A percentile compares a stretch with the other conserved stretches of the same genome.
Conservation (phyloP, 805 yeast genomes). For the Wickerhamiella azymoides region DNA sequence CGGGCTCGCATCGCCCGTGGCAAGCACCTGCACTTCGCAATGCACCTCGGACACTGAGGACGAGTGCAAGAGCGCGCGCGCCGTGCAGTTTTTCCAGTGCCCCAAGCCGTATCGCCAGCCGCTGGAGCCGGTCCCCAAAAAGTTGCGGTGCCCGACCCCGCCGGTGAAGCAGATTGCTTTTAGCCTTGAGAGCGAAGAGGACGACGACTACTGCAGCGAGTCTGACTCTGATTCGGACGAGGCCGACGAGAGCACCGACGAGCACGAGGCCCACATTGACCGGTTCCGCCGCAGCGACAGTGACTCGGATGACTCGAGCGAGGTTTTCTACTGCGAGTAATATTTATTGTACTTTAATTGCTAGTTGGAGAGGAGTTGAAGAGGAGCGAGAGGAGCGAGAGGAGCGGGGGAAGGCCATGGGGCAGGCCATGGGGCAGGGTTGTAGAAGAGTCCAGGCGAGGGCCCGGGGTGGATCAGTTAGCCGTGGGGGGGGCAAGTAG, state of each 20-base stretch:
- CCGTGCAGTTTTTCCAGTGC: conserved; percentile 6
- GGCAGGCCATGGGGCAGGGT: too few species aligned
- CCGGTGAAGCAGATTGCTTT: background rate
- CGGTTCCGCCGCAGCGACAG: conserved; percentile 7
- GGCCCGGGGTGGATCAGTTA: too few species aligned
- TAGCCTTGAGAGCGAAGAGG: background rate
- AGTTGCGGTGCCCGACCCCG: conserved; percentile 7
- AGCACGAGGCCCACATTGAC: conserved; percentile 2
- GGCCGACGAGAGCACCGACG: background rate
- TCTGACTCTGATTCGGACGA: conserved; percentile 4
- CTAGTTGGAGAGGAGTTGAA: too few species aligned
- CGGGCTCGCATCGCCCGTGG: conserved; percentile 7
- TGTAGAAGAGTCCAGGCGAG: too few species aligned
- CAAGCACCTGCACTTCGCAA: background rate
- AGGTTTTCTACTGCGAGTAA: conserved; percentile 5
- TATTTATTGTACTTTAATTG: background rate
- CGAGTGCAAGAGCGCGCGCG: conserved; percentile 1
- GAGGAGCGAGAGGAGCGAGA: too few species aligned
- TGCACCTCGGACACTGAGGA: conserved; percentile 4
- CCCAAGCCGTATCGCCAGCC: conserved; percentile 2
- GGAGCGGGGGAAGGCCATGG: too few species aligned
- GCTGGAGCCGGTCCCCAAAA: conserved; percentile 2
- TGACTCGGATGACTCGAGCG: conserved; percentile 1
- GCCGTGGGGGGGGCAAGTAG: too few species aligned
- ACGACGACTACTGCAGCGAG: background rate